phyloP scores from a whole-genome alignment of 2,329 filamentous ascomycete species.

The Gaeumannomyces sp. region DNA sequence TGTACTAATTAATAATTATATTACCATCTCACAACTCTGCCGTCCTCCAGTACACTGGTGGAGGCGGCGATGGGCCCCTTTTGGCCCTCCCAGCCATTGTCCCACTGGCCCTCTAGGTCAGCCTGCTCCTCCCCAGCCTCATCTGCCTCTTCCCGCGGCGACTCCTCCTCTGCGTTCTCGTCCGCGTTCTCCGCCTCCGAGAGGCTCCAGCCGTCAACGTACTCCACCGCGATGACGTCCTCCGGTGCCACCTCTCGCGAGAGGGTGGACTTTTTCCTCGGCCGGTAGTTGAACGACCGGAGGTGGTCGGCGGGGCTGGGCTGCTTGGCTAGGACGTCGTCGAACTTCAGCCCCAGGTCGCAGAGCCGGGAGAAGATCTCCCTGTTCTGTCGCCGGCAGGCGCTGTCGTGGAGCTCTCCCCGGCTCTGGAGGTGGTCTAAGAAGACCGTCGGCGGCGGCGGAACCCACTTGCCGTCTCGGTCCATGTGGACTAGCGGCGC shows the following conservation, averaged over 20 bases:
- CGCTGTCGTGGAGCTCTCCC: neutral
- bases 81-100: neutral
- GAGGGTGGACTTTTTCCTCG: neutral
- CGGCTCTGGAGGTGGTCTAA: neutral
- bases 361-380: slow-evolving; percentile 1
- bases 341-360: neutral
- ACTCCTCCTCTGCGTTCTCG: neutral
- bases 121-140: neutral
- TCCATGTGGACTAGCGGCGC: neutral
- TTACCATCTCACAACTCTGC: neutral
- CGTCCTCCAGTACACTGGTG: neutral
- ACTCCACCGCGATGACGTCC: slow-evolving; percentile 5
- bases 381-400: neutral
- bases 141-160: neutral
- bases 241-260: slow-evolving; percentile 5
- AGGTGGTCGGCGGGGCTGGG: slow-evolving; percentile 1
- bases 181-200: neutral
- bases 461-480: neutral
- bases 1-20: neutral
- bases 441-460: neutral
- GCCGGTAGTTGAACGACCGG: neutral
- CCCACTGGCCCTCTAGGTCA: neutral
- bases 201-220: slow-evolving; percentile 6
- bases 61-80: neutral
- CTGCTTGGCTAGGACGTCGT: neutral